phyloP scores from a whole-genome alignment of 257 asterid genomes.

The Gentiana dahurica region DNA sequence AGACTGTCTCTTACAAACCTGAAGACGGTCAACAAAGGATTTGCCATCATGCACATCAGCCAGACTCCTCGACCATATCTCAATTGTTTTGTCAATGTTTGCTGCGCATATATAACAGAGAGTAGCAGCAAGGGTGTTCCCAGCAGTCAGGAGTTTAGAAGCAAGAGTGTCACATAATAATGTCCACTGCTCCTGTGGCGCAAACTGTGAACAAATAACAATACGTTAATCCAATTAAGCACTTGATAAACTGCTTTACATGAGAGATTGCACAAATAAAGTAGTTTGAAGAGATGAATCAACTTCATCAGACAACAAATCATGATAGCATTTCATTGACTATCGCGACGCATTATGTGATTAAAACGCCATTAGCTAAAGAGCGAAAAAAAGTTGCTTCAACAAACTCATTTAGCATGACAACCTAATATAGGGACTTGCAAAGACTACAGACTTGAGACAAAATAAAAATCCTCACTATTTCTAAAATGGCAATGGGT shows the following conservation, averaged over 20 bases:
- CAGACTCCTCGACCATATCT: conserved; percentile 81
- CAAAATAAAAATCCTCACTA: no score
- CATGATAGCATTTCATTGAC: neutral
- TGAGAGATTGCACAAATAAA: no score
- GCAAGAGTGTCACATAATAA: conserved; percentile 77
- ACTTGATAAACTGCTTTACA: no score
- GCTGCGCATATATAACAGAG: conserved; percentile 91
- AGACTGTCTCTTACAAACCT: conserved; percentile 35
- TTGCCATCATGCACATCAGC: conserved; percentile 60
- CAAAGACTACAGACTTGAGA: neutral
- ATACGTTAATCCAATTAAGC: neutral
- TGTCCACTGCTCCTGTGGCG: conserved; percentile 80
- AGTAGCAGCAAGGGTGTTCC: conserved; percentile 78
- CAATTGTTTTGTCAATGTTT: conserved; percentile 85
- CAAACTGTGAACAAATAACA: conserved; percentile 48
- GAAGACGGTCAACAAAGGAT: conserved; percentile 76
- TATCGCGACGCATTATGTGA: neutral
- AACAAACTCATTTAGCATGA: neutral
- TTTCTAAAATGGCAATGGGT: no score
- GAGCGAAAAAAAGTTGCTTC: neutral
- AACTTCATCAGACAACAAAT: no score
- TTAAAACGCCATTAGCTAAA: neutral
- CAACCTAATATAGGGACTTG: neutral
- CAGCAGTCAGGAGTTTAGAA: conserved; percentile 79
- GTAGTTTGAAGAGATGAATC: no score